phyloP scores from a whole-genome alignment of 202 grass and related monocot genomes.

The Dendrocalamus latiflorus region DNA sequence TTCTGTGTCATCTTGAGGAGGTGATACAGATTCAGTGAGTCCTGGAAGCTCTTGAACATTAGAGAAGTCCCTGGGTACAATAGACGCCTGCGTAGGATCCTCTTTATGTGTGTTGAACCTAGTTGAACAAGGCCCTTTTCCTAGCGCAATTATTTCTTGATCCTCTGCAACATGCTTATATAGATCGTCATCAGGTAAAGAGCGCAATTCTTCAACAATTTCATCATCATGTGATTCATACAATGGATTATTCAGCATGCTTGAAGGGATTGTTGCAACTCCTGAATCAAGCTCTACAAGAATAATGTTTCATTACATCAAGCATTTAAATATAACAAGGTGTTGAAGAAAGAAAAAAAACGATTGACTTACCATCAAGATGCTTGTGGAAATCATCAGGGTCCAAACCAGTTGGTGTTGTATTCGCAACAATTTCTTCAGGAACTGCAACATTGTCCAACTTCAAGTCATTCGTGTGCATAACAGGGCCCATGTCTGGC shows the following conservation, averaged over 20 bases:
- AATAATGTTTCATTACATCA: slow-evolving; percentile 19
- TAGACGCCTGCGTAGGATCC: slow-evolving; percentile 18
- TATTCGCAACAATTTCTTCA: slow-evolving; percentile 9
- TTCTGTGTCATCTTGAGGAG: slow-evolving; percentile 13
- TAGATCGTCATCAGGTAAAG: slow-evolving; percentile 35
- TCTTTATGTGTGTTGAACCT: slow-evolving; percentile 28
- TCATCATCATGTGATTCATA: slow-evolving; percentile 21
- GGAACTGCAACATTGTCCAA: slow-evolving; percentile 16
- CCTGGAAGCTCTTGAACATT: slow-evolving; percentile 24
- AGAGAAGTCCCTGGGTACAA: slow-evolving; percentile 14
- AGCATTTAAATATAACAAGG: slow-evolving; percentile 17
- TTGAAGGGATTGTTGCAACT: slow-evolving; percentile 25
- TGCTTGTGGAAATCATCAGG: slow-evolving; percentile 8
- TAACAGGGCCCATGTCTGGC: slow-evolving; percentile 19
- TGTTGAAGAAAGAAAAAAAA: neutral
- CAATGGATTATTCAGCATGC: neutral
- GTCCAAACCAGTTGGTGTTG: slow-evolving; percentile 3
- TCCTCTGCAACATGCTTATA: slow-evolving; percentile 29
- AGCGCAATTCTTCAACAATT: slow-evolving; percentile 27
- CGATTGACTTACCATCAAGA: slow-evolving; percentile 29
- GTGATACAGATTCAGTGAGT: slow-evolving; percentile 13
- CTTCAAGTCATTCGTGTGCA: slow-evolving; percentile 20
- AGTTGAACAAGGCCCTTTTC: slow-evolving; percentile 39
- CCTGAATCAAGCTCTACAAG: slow-evolving; percentile 39
- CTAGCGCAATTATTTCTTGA: slow-evolving; percentile 27